Conservation (phyloP, 2,329 filamentous ascomycete species). For the Nothopassalora personata region DNA sequence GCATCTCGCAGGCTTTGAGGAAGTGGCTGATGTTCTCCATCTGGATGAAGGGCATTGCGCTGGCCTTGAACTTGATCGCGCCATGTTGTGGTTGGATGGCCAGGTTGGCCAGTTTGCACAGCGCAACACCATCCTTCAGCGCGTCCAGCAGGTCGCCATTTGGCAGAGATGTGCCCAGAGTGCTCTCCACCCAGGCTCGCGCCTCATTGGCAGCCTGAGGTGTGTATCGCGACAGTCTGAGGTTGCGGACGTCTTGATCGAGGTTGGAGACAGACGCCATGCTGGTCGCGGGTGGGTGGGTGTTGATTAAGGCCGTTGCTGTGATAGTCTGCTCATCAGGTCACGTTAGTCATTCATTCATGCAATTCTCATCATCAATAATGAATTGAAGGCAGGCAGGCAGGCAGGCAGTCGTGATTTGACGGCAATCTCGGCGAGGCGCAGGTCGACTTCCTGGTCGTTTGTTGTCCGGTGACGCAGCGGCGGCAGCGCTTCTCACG, state of each 20-base stretch:
- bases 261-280: slow-evolving; percentile 95
- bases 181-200: slow-evolving; percentile 76
- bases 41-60: slow-evolving; percentile 94
- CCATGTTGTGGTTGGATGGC: slow-evolving; percentile 68
- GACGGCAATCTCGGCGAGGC: slow-evolving; percentile 2
- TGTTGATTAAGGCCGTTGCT: neutral
- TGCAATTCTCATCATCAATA: neutral
- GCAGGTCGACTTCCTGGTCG: neutral
- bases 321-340: neutral
- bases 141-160: slow-evolving; percentile 73
- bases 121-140: slow-evolving; percentile 82
- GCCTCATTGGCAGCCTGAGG: slow-evolving; percentile 83
- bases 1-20: slow-evolving; percentile 76
- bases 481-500: neutral
- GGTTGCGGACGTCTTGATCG: slow-evolving; percentile 88
- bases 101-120: slow-evolving; percentile 91
- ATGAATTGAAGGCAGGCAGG: neutral
- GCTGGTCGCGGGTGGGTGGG: slow-evolving; percentile 10
- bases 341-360: neutral
- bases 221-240: slow-evolving; percentile 91
- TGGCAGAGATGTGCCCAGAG: slow-evolving; percentile 67
- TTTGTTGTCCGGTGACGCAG: neutral
- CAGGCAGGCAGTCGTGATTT: neutral
- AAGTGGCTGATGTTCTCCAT: slow-evolving; percentile 99
- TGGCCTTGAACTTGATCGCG: slow-evolving; percentile 83